A percentile compares a stretch with the other conserved stretches of the same genome.
These are phyloP conservation scores for Penicillium nucicola DNA, from an alignment of 495 filamentous ascomycete species.

Conservation along the genomic window DNA sequence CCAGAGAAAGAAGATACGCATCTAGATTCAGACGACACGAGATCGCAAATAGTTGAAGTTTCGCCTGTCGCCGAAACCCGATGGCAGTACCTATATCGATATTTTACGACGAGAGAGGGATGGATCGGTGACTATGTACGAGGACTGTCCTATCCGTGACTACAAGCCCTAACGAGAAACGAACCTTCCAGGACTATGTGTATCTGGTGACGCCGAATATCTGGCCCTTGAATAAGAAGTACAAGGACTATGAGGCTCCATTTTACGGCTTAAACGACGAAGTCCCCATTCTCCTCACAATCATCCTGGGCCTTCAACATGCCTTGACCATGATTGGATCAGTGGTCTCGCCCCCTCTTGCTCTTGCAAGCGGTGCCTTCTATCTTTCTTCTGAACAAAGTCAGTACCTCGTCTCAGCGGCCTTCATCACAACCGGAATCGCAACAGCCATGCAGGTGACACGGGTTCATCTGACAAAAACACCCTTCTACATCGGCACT, in stretches of 20 bases:
- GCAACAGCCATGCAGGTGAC: conserved; percentile 80
- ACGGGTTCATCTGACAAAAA: conserved; percentile 69
- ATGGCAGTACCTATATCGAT: conserved; percentile 32
- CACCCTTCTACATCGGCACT: conserved; percentile 78
- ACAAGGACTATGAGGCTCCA: conserved; percentile 55
- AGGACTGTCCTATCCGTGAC: background rate
- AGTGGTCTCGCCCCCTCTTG: conserved; percentile 66
- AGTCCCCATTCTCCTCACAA: conserved; percentile 72
- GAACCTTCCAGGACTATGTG: conserved; percentile 55
- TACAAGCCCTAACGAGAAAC: background rate
- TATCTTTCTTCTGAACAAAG: conserved; percentile 55
- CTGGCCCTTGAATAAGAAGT: conserved; percentile 66
- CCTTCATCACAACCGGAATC: conserved; percentile 76
- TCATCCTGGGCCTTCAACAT: conserved; percentile 66
- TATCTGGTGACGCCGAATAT: conserved; percentile 72
- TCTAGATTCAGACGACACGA: conserved; percentile 2
- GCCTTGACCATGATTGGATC: conserved; percentile 58
- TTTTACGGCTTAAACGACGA: conserved; percentile 81
- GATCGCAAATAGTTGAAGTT: conserved; percentile 8
- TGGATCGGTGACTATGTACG: conserved; percentile 66
- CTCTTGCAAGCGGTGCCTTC: conserved; percentile 67
- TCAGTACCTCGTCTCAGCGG: conserved; percentile 80
- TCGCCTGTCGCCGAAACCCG: conserved; percentile 16
- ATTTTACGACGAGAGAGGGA: conserved; percentile 58
- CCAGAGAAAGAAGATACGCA: conserved; percentile 9